Evolutionary conservation across 805 yeast species (phyloP), one percentile per base, ranked within the genome.

Genomic region (Lipomyces lipofer): DNA sequence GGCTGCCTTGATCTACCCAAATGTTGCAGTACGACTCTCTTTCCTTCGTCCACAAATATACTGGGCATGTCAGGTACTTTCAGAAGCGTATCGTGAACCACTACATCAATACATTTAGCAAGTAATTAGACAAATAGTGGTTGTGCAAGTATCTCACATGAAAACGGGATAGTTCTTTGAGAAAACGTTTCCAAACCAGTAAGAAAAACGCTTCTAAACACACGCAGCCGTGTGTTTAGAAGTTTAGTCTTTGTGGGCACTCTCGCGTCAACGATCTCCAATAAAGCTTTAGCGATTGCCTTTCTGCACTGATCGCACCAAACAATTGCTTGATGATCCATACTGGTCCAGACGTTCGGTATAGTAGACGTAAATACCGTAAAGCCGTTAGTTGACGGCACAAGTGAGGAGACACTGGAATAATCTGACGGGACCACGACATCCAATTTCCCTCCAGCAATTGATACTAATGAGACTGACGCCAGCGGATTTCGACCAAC

Each of bases 301-400:
- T 78, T 75, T 49, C 97, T 77, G 35, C 91, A 71, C 68, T 92
- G 97, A 57, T 84, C 87, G 70, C 99, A 92, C 99, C 99, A 92
- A 1, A 92, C 96, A 45, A 94, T 84, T 0, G 98, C 97, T 60
- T 89, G 76, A 71, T 92, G 99, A 69, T 92, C 98, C 38, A 90
- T 83, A 1, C 97, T 86, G 0, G 96, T 84, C 96, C 97, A 92
- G 0, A 92, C 97, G 1, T 77, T 78, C 0, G 96, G 96, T 9
- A 92, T 85, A 1, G 96, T 91, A 0, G 94, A 83, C 0, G 97
- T 81, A 63, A 82, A 88, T 0, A 85, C 87, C 0, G 95, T 83
- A 56, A 92, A 83, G 0, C 97, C 97, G 63, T 92, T 81, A 0
- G 80, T 59, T 1, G 78, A 75, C 0, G 97, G 96, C 0, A 90